Percentiles rank a stretch among this genome's conserved stretches.
These are phyloP conservation scores for Loxodes magnus DNA, from an alignment of 73 alveolate genomes.

Conservation along the genomic window DNA sequence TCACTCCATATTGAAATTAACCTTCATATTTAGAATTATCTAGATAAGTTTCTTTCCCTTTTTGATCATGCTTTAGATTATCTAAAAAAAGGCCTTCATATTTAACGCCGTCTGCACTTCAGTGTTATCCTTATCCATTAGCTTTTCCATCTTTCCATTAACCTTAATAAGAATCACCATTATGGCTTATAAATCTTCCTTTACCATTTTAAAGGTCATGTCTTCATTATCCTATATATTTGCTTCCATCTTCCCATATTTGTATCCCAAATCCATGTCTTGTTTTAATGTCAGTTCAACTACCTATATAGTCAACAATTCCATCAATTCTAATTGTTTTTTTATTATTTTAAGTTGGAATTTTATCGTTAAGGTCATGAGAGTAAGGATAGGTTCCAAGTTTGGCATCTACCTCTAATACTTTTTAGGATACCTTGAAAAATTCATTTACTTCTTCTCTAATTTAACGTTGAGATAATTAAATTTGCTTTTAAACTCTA, in stretches of 20 bases:
- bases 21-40: conserved; percentile 39
- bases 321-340: too few relatives aligned
- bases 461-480: too few relatives aligned
- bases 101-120: conserved; percentile 39
- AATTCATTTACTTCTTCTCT: too few relatives aligned
- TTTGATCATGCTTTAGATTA: conserved; percentile 35
- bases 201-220: conserved; percentile 27
- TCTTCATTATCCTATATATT: conserved; percentile 58
- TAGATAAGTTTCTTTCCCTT: conserved; percentile 28
- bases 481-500: too few relatives aligned
- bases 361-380: too few relatives aligned
- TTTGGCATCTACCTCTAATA: too few relatives aligned
- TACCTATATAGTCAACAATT: too few relatives aligned
- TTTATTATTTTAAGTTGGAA: too few relatives aligned
- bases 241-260: conserved; percentile 76
- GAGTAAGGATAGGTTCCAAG: too few relatives aligned
- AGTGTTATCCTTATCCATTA: conserved; percentile 51
- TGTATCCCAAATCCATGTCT: conserved; percentile 75
- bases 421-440: too few relatives aligned
- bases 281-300: too few relatives aligned
- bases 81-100: conserved; percentile 41
- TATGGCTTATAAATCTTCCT: conserved; percentile 57
- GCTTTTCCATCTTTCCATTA: conserved; percentile 52
- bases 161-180: conserved; percentile 60
- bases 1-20: conserved; percentile 27